Base-by-base conservation (phyloP, 139 green algal species). In the Chlamydomonas applanata region DNA sequence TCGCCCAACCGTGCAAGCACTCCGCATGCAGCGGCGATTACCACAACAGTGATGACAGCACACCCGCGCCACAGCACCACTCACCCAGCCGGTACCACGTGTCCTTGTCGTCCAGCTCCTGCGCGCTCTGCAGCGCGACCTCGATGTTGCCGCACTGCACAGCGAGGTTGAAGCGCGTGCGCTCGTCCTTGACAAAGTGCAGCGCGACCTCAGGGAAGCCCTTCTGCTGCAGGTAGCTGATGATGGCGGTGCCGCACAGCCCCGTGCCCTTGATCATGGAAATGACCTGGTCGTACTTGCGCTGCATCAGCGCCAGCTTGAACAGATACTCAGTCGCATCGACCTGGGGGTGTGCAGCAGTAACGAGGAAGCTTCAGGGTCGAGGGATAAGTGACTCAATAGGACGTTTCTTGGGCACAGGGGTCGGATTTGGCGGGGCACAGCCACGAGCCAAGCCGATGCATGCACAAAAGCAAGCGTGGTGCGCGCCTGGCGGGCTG, bases 171-270 rank as follows among this genome's bases (percentile, higher is more conserved):
- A 99, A 99, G 62, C 94, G 93, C 61, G 93, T 95, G 69, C 89
- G 86, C 83, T 99, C 89, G 77, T 97, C 91, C 30, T 45, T 66
- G 9, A 97, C 93, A 84, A 98, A 97, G 85, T 98, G 94, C 76
- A 98, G 89, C 61, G 94, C 95, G 20, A 98, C 93, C 86, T 99
- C 96, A 2, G 96, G 96, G 90, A 97, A 99, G 40, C 96, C 96
- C 88, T 99, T 99, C 72, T 88, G 77, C 85, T 97, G 94, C 82
- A 99, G 87, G 90, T 98, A 99, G 4, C 90, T 88, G 80, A 99
- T 99, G 90, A 99, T 98, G 78, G 92, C 91, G 78, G 97, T 89
- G 24, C 96, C 96, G 84, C 91, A 97, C 61, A 99, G 91, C 59
- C 82, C 78, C 46, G 81, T 88, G 82, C 81, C 81, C 40, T 91